Base-by-base conservation (phyloP, 345 rosid species). In the Aurinia saxatilis region DNA sequence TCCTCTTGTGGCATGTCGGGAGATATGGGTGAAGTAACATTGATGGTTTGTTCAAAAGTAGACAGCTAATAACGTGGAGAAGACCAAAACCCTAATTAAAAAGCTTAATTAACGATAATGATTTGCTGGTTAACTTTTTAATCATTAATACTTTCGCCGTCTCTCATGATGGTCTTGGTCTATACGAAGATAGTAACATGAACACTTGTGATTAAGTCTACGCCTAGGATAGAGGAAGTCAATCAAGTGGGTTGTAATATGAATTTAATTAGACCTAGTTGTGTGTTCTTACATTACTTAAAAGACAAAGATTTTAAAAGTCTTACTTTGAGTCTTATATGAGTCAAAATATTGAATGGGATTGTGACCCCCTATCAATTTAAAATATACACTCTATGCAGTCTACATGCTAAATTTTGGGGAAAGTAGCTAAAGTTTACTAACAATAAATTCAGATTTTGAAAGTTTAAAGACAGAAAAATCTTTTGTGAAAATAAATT, bases 1-100 rank as follows among this genome's bases (percentile, higher is more conserved):
- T 71, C 54, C 63, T 64, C 70, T 50, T 64, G 59, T 57, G 48
- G 54, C 60, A 57, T 64, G 70, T 71, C 66, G 75, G 72, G 75
- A 41, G 42, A 64, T 49, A 71, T 35, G 70, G 66, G 75, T 50
- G 48, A 41, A 64, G 54, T 65, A 50, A 44, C 60, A 35, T 61
- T 57, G 50, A 57, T 51, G 50, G 75, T 71, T 71, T 65, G 71
- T 50, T 64, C 30, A 50, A 65, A 71, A 71, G 66, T 65, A 57
- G 71, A 57, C 75, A 65, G 55, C 66, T 53, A 27, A 71, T 71
- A 71, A 71, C 33, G 48, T 65, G 65, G 44, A 3, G 25, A 52
- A 50, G 60, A 71, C 70, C 13, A 36, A 40, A 40, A 36, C 34
- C 60, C 46, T 68, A 60, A 53, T 54, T 36, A 29, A 42, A 29